phyloP scores from a whole-genome alignment of 1,284 basidiomycete species.

The Lignosus rhinocerotis region DNA sequence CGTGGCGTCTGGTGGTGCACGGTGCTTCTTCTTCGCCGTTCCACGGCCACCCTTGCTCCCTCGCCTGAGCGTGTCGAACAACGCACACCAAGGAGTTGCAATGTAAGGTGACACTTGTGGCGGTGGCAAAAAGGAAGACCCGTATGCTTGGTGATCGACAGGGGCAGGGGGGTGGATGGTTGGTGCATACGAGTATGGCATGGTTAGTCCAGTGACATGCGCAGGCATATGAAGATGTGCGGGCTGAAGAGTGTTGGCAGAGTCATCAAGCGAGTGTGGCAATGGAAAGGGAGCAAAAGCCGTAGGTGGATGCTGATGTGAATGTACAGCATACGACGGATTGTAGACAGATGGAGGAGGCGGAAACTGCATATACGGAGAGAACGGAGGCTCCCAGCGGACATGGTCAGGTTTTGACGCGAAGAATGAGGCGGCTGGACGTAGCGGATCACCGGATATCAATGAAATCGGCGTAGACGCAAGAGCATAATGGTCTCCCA shows the following conservation, averaged over 20 bases:
- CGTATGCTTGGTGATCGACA: background rate
- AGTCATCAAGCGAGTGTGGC: background rate
- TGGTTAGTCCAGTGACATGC: background rate
- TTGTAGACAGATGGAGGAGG: background rate
- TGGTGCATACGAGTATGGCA: background rate
- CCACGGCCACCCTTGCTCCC: background rate
- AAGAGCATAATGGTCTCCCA: too few relatives aligned
- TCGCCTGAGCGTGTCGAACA: conserved; percentile 16
- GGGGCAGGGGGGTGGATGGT: background rate
- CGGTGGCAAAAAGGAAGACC: background rate
- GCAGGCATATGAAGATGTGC: background rate
- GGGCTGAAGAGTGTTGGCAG: too few relatives aligned
- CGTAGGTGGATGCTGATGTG: too few relatives aligned
- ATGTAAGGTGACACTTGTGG: background rate
- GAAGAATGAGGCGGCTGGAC: background rate
- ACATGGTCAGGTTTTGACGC: background rate
- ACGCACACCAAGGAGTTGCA: conserved; percentile 13
- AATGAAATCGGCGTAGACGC: too few relatives aligned
- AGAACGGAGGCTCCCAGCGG: background rate
- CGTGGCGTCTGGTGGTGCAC: background rate
- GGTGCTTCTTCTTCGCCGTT: background rate
- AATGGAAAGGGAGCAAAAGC: background rate
- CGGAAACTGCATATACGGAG: background rate
- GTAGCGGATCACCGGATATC: background rate
- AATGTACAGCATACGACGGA: background rate